phyloP scores from a whole-genome alignment of 345 rosid genomes.

The Mangifera indica region DNA sequence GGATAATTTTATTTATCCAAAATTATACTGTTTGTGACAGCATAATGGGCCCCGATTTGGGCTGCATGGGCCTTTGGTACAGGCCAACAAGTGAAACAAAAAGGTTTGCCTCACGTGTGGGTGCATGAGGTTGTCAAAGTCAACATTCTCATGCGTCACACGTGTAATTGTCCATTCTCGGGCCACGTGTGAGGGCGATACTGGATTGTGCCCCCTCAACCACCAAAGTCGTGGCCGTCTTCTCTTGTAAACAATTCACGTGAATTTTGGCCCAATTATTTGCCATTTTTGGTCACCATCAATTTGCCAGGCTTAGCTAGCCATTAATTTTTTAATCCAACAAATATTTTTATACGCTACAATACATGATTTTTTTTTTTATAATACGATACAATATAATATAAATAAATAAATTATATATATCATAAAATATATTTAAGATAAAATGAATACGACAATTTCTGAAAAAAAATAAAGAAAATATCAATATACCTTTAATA shows the following conservation, averaged over 20 bases:
- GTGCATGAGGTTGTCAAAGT: slow-evolving; percentile 34
- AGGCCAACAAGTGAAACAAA: slow-evolving; percentile 25
- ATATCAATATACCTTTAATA: too few species aligned
- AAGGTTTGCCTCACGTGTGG: slow-evolving; percentile 48
- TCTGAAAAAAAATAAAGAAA: too few species aligned
- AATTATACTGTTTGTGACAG: too few species aligned
- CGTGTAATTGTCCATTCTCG: slow-evolving; percentile 29
- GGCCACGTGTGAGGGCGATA: slow-evolving; percentile 33
- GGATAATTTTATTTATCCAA: too few species aligned
- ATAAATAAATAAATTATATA: too few species aligned
- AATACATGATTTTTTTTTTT: too few species aligned
- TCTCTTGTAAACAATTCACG: slow-evolving; percentile 27
- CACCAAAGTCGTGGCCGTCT: slow-evolving; percentile 21
- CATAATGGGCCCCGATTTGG: slow-evolving; percentile 8
- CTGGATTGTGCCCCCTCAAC: slow-evolving; percentile 18
- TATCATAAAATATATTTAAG: too few species aligned
- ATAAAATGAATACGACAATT: too few species aligned
- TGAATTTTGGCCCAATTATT: slow-evolving; percentile 35
- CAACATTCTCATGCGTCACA: slow-evolving; percentile 26
- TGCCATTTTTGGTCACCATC: background rate
- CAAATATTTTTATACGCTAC: too few species aligned
- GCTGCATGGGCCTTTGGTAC: slow-evolving; percentile 14
- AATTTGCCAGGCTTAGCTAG: background rate
- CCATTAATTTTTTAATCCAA: background rate
- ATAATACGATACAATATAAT: too few species aligned